Percentiles rank a stretch among this genome's conserved stretches.
phyloP scores from a whole-genome alignment of 2,329 filamentous ascomycete species.

The Zasmidium citrigriseum region DNA sequence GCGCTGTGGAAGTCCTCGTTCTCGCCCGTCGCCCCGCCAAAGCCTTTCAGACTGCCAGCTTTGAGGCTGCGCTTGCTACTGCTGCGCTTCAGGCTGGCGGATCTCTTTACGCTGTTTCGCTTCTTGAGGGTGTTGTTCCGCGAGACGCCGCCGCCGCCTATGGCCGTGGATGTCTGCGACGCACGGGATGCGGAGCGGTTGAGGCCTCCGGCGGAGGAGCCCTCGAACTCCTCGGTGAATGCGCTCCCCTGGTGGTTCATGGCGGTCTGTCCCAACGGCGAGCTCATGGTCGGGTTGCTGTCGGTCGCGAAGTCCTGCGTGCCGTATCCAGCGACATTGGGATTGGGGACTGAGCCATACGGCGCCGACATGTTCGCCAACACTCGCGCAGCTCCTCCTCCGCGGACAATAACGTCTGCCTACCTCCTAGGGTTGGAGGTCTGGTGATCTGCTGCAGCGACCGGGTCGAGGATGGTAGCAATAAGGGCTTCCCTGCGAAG shows the following conservation, averaged over 20 bases:
- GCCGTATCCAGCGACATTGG: slow-evolving; percentile 39
- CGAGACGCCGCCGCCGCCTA: slow-evolving; percentile 50
- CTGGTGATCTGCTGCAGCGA: background rate
- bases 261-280: slow-evolving; percentile 38
- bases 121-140: slow-evolving; percentile 83
- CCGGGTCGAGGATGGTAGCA: background rate
- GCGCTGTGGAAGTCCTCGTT: slow-evolving; percentile 76
- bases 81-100: slow-evolving; percentile 73
- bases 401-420: background rate
- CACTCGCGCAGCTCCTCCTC: background rate
- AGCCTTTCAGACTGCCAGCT: slow-evolving; percentile 82
- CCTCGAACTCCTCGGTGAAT: slow-evolving; percentile 64
- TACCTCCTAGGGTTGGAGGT: background rate
- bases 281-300: slow-evolving; percentile 35
- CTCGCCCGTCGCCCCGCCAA: slow-evolving; percentile 54
- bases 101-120: slow-evolving; percentile 74
- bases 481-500: background rate
- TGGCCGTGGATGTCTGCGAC: slow-evolving; percentile 44
- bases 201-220: slow-evolving; percentile 58
- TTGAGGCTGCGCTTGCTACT: slow-evolving; percentile 78
- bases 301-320: slow-evolving; percentile 40
- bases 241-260: slow-evolving; percentile 33
- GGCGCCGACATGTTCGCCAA: slow-evolving; percentile 17
- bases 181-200: slow-evolving; percentile 62
- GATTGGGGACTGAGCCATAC: slow-evolving; percentile 43